phyloP scores from a whole-genome alignment of 2,329 filamentous ascomycete species.

The Colletotrichum tabaci region DNA sequence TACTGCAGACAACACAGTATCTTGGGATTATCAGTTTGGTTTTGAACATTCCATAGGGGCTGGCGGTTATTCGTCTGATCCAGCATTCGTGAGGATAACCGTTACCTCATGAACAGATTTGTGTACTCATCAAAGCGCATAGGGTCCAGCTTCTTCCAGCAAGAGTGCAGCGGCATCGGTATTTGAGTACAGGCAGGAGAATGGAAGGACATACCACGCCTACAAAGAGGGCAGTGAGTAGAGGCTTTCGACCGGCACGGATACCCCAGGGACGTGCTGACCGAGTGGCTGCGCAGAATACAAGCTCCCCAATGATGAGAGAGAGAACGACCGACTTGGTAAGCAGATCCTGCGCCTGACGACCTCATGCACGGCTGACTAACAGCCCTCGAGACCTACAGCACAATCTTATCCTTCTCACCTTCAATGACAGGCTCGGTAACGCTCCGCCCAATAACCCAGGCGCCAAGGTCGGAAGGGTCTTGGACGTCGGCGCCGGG shows the following conservation, averaged over 20 bases:
- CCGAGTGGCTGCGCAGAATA: background rate
- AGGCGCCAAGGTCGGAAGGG: conserved; percentile 44
- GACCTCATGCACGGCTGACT: background rate
- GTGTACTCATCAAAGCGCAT: too few relatives aligned
- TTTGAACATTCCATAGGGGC: too few relatives aligned
- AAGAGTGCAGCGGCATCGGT: background rate
- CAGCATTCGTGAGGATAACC: too few relatives aligned
- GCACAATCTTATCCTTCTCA: conserved; percentile 53
- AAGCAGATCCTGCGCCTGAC: background rate
- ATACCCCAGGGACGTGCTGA: background rate
- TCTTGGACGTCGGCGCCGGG: conserved; percentile 63
- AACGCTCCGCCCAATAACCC: conserved; percentile 46
- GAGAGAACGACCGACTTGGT: conserved; percentile 31
- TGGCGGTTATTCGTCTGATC: too few relatives aligned
- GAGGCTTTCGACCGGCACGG: background rate
- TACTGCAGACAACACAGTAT: too few relatives aligned
- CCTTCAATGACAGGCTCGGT: conserved; percentile 50
- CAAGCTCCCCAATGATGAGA: conserved; percentile 24
- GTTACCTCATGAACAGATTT: too few relatives aligned
- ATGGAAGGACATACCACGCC: conserved; percentile 1
- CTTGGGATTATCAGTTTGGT: too few relatives aligned
- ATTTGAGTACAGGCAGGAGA: conserved; percentile 19
- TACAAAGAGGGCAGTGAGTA: conserved; percentile 21
- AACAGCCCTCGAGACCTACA: conserved; percentile 49
- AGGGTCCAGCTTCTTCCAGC: too few relatives aligned